Conservation (phyloP, 176 grass and related monocot species). For the Eleusine indica region DNA sequence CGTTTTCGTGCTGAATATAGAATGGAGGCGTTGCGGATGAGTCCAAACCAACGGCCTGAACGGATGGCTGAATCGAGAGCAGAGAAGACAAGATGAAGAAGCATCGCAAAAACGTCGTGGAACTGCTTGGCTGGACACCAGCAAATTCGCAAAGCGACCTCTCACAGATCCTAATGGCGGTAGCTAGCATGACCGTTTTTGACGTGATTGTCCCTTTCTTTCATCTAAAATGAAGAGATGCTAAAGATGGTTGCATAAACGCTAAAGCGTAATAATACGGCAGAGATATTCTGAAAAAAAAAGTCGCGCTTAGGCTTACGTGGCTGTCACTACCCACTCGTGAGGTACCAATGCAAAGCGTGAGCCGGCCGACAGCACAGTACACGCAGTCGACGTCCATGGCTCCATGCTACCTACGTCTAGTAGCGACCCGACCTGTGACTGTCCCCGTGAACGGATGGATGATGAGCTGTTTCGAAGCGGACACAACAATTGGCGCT, state of each 20-base stretch:
- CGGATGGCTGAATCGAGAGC: background rate
- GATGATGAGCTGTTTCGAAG: background rate
- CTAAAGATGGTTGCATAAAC: background rate
- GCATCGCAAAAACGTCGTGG: background rate
- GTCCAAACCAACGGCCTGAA: conserved; percentile 50
- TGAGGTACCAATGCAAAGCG: background rate
- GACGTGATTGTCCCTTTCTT: background rate
- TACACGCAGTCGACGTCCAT: background rate
- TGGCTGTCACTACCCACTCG: background rate
- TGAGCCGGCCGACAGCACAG: background rate
- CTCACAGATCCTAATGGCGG: background rate
- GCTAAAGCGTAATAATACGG: conserved; percentile 3
- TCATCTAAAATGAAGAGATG: background rate
- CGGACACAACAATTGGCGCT: background rate
- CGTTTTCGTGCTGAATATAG: background rate
- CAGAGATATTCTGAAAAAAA: background rate
- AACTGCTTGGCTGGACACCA: conserved; percentile 14
- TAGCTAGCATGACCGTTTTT: background rate
- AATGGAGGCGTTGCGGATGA: background rate
- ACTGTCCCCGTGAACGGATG: background rate
- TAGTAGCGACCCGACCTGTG: conserved; percentile 19
- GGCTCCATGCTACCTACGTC: conserved; percentile 19
- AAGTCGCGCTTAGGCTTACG: background rate
- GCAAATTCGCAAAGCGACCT: background rate
- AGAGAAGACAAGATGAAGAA: conserved; percentile 10